Evolutionary conservation across 1,284 basidiomycete species (phyloP).

Genomic region (Ceratobasidium sp.): DNA sequence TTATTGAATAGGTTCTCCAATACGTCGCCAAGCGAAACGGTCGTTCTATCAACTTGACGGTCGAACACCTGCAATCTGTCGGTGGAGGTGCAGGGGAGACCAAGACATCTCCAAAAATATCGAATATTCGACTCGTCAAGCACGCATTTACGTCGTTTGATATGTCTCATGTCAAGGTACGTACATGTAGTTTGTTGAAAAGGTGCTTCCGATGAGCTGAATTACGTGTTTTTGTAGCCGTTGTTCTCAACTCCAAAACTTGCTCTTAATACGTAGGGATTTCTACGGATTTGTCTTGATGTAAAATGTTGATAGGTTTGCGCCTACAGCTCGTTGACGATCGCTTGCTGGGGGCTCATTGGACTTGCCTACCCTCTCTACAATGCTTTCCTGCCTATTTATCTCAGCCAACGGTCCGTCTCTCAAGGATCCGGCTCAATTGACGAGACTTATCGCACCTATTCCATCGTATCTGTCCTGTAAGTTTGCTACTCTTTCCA

Average conservation of each 20-base stretch:
- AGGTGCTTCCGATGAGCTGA: too few species aligned
- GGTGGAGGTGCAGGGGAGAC: slow-evolving; percentile 47
- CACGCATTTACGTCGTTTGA: slow-evolving; percentile 58
- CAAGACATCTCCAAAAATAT: slow-evolving; percentile 48
- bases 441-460: slow-evolving; percentile 60
- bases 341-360: slow-evolving; percentile 56
- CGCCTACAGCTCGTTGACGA: slow-evolving; percentile 16
- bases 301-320: background rate
- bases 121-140: slow-evolving; percentile 54
- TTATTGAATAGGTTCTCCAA: slow-evolving; percentile 55
- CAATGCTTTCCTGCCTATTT: slow-evolving; percentile 64
- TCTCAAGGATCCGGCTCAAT: slow-evolving; percentile 53
- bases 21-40: slow-evolving; percentile 66
- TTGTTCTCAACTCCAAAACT: slow-evolving; percentile 64
- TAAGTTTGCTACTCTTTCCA: background rate
- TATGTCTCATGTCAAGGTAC: slow-evolving; percentile 51
- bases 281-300: background rate
- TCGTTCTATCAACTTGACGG: slow-evolving; percentile 58
- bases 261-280: slow-evolving; percentile 59
- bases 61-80: slow-evolving; percentile 59
- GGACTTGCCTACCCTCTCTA: slow-evolving; percentile 72
- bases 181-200: too few species aligned
- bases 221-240: slow-evolving; percentile 56
- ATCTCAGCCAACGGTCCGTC: slow-evolving; percentile 58
- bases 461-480: slow-evolving; percentile 61